Base-by-base conservation (phyloP, 116 monocot species). In the Papilionanthe hybrid region DNA sequence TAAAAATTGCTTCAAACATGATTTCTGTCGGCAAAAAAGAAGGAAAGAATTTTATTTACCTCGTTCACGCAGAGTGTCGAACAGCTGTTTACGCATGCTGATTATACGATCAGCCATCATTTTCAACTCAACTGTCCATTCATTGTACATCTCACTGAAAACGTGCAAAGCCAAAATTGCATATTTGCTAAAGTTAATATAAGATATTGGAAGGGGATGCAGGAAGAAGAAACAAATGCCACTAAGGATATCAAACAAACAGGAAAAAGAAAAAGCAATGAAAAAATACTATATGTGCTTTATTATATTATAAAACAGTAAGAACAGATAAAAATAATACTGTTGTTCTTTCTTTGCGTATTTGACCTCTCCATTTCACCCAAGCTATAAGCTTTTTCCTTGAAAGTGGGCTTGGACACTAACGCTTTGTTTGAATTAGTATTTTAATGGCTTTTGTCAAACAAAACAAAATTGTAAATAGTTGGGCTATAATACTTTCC, bases 101-200 rank as follows among this genome's bases (percentile, higher is more conserved):
- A 98, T 92, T 66, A 98, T 98, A 9, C 97, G 84, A 78, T 98
- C 97, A 85, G 97, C 97, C 97, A 98, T 98, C 72, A 83, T 90
- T 85, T 98, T 98, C 86, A 98, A 84, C 83, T 98, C 97, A 53
- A 92, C 37, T 23, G 92, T 98, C 97, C 97, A 98, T 82, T 91
- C 92, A 71, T 85, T 30, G 75, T 83, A 98, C 94, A 91, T 84
- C 75, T 82, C 89, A 77, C 98, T 98, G 77, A 4, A 27, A 3
- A 75, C 49, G 28, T 75, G 44, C 73, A 73, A 8, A 42, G 72
- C n/a, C 73, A 73, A 43, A 45, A 42, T 43, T 19, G 20, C n/a
- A 1, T 65, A 65, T 7, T 53, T 53, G 53, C 17, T 53, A 53
- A 53, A 53, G 17, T 4, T 53, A 53, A 13, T 15, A 17, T 65